Evolutionary conservation across 2,329 filamentous ascomycete species (phyloP), one percentile per base, ranked within the genome.

Genomic region (Gaeumannomyces tritici): DNA sequence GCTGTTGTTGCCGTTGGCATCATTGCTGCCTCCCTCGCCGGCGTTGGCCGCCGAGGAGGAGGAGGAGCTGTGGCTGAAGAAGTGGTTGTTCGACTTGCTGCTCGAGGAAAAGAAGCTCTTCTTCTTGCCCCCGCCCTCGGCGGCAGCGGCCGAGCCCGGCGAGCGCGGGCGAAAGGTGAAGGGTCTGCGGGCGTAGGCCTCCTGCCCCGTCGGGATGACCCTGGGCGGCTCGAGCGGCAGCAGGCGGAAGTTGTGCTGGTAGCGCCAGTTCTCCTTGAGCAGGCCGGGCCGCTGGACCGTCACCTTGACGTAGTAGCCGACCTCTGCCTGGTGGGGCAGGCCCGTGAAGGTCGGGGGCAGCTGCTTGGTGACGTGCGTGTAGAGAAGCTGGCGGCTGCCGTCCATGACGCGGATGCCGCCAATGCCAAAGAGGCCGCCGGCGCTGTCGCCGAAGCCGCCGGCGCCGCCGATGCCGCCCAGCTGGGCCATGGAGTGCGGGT

Each of bases 251-350:
- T 87, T 85, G 47, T 81, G 70, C 65, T 83, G 78, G 66, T 81
- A 80, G 26, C 93, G 82, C 73, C 91, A 89, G 70, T 97, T 97
- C 75, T 96, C 92, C 71, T 93, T 93, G 75, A 96, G 91, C 64
- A 97, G 82, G 18, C 89, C 88, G 0, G 92, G 91, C n/a, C 92
- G 82, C 70, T 92, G 90, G 7, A 98, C 87, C 0, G 95, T 98
- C n/a, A 89, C 91, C 73, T 99, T 99, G 71, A 98, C 83, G 72
- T 90, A 99, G 75, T 99, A 99, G 67, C 88, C 84, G 64, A 98
- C 93, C 74, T 96, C 92, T 27, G 93, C 93, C 73, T 93, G 86
- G 35, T 88, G 89, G 0, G 91, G 90, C 67, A 95, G 93, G 3
- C 91, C 91, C n/a, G 84, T 90, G 62, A 98, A 78, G 5, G 92